phyloP scores from a whole-genome alignment of 2,329 filamentous ascomycete genomes.

The Epichloe scottii region DNA sequence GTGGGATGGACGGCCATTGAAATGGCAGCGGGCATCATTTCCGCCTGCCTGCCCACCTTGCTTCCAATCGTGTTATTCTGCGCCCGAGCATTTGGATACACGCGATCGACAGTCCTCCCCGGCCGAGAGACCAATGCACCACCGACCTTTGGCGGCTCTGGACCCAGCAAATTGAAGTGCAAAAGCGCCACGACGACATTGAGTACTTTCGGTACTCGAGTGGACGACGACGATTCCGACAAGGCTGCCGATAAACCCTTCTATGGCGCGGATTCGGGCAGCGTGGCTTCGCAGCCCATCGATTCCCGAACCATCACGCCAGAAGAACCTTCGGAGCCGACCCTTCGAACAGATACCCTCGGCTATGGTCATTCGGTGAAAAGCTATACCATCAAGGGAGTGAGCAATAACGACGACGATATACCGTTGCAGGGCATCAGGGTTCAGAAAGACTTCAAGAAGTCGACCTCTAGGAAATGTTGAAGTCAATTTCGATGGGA shows the following conservation, averaged over 20 bases:
- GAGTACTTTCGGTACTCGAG: conserved; percentile 8
- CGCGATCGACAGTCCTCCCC: conserved; percentile 12
- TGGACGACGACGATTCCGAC: conserved; percentile 5
- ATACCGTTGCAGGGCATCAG: conserved; percentile 26
- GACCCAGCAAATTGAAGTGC: background rate
- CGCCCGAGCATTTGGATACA: conserved; percentile 28
- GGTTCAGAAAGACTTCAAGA: conserved; percentile 25
- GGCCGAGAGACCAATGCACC: conserved; percentile 14
- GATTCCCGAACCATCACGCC: background rate
- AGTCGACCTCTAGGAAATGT: conserved; percentile 10
- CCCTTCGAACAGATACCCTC: conserved; percentile 20
- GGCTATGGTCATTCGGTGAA: conserved; percentile 20
- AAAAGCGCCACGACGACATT: conserved; percentile 10
- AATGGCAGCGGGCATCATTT: conserved; percentile 37
- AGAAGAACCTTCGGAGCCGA: conserved; percentile 8
- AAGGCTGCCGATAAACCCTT: conserved; percentile 12
- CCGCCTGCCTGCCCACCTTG: conserved; percentile 40
- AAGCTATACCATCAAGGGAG: conserved; percentile 17
- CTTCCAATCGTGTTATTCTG: conserved; percentile 29
- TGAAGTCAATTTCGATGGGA: background rate
- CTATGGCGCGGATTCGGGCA: conserved; percentile 18
- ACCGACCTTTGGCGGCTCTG: conserved; percentile 13
- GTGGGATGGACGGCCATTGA: conserved; percentile 37
- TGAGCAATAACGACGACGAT: conserved; percentile 21
- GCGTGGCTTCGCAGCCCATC: conserved; percentile 2